Evolutionary conservation across 768 basidiomycete species (phyloP).

Genomic region (Amanita exitialis): DNA sequence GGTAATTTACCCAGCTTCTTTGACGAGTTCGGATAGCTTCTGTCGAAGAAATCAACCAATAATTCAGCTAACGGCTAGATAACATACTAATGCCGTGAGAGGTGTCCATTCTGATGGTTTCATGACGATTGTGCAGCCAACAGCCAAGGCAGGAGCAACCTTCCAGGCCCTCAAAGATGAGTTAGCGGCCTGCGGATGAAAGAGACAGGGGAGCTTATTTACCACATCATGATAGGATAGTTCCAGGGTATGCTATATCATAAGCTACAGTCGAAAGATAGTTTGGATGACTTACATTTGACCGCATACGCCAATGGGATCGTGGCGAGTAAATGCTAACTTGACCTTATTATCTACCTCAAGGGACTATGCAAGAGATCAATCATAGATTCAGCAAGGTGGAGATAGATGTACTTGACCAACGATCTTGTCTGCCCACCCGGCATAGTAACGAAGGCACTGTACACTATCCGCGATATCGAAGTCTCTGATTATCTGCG

Average conservation of each 20-base stretch:
- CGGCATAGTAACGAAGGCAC: conserved; percentile 86
- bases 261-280: background rate
- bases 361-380: conserved; percentile 38
- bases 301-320: conserved; percentile 90
- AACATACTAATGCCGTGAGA: conserved; percentile 63
- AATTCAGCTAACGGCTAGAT: conserved; percentile 1
- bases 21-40: conserved; percentile 77
- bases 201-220: background rate
- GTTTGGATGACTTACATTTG: conserved; percentile 56
- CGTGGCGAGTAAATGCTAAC: conserved; percentile 77
- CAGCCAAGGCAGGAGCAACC: conserved; percentile 84
- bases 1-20: conserved; percentile 68
- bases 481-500: conserved; percentile 43
- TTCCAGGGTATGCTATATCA: conserved; percentile 79
- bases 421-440: conserved; percentile 90
- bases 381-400: background rate
- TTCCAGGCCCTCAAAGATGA: conserved; percentile 65
- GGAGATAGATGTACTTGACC: conserved; percentile 51
- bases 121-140: conserved; percentile 90
- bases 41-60: conserved; percentile 15
- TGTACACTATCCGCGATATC: conserved; percentile 74
- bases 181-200: background rate
- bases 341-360: conserved; percentile 77
- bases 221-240: conserved; percentile 86
- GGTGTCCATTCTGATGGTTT: conserved; percentile 89